Conservation (phyloP, 2,329 filamentous ascomycete genomes). For the Hypomyces perniciosus region DNA sequence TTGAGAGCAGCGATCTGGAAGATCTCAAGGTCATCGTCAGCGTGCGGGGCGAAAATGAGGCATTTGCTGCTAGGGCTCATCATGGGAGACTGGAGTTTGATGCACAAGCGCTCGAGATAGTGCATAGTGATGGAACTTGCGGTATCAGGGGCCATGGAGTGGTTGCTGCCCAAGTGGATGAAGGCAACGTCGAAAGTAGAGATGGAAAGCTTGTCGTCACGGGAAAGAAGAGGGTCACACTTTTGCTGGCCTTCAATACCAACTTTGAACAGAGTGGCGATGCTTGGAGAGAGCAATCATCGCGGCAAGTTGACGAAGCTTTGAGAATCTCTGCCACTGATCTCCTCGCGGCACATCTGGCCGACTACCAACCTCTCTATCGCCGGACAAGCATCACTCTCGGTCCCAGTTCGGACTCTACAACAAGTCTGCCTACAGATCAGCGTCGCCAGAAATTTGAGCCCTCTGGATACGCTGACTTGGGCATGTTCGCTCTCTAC, state of each 20-base stretch:
- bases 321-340: background rate
- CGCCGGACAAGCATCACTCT: conserved; percentile 4
- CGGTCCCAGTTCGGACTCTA: background rate
- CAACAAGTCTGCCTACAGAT: background rate
- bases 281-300: conserved; percentile 1
- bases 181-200: conserved; percentile 2
- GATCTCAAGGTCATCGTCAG: background rate
- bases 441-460: conserved; percentile 4
- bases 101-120: conserved; percentile 5
- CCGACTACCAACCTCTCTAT: conserved; percentile 8
- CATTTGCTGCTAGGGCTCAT: conserved; percentile 1
- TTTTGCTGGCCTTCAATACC: conserved; percentile 8
- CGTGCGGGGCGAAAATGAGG: conserved; percentile 8
- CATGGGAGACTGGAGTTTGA: conserved; percentile 7
- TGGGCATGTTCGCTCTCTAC: conserved; percentile 8
- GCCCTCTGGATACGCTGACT: conserved; percentile 6
- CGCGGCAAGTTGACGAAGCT: conserved; percentile 3
- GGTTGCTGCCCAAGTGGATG: conserved; percentile 1
- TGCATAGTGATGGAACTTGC: conserved; percentile 10
- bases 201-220: conserved; percentile 2
- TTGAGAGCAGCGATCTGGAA: conserved; percentile 1
- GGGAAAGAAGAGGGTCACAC: conserved; percentile 5
- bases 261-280: background rate
- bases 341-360: conserved; percentile 2
- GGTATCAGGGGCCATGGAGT: conserved; percentile 8